These are phyloP conservation scores for Phyllosticta citriasiana DNA, from an alignment of 2,329 filamentous ascomycete genomes.

Conservation along the genomic window DNA sequence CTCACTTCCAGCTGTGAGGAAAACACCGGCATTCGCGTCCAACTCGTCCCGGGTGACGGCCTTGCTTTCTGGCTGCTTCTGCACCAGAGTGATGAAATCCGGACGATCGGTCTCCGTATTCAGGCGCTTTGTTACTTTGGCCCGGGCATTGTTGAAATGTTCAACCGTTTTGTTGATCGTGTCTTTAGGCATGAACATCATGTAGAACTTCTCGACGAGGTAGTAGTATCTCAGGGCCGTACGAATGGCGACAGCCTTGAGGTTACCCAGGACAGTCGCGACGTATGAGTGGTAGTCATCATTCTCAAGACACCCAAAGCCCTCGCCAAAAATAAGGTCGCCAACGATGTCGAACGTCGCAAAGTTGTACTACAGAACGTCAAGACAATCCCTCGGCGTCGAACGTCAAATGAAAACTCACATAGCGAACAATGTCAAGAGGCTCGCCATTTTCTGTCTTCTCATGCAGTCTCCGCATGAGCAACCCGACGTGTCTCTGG, in stretches of 20 bases:
- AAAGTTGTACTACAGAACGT: conserved; percentile 14
- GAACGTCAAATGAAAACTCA: not conserved
- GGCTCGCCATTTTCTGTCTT: conserved; percentile 19
- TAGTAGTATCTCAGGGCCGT: conserved; percentile 24
- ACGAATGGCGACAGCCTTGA: not conserved
- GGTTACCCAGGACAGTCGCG: conserved; percentile 3
- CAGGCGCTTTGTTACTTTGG: not conserved
- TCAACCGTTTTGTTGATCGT: conserved; percentile 5
- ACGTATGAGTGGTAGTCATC: conserved; percentile 7
- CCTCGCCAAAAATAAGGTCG: conserved; percentile 18
- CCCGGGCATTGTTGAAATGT: conserved; percentile 16
- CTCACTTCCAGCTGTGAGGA: conserved; percentile 23
- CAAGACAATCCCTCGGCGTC: conserved; percentile 11
- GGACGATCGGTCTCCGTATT: conserved; percentile 1
- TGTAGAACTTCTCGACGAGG: conserved; percentile 24
- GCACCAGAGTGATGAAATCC: conserved; percentile 1
- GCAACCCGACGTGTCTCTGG: conserved; percentile 29
- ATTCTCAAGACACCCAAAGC: conserved; percentile 16
- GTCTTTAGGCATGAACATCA: conserved; percentile 22
- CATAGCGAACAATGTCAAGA: conserved; percentile 26
- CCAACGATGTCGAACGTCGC: conserved; percentile 19
- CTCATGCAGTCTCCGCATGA: conserved; percentile 30
- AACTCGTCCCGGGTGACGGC: not conserved
- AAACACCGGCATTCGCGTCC: conserved; percentile 10
- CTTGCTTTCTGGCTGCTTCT: not conserved